These are phyloP conservation scores for Plenodomus tracheiphilus DNA, from an alignment of 2,329 filamentous ascomycete genomes.

Conservation along the genomic window DNA sequence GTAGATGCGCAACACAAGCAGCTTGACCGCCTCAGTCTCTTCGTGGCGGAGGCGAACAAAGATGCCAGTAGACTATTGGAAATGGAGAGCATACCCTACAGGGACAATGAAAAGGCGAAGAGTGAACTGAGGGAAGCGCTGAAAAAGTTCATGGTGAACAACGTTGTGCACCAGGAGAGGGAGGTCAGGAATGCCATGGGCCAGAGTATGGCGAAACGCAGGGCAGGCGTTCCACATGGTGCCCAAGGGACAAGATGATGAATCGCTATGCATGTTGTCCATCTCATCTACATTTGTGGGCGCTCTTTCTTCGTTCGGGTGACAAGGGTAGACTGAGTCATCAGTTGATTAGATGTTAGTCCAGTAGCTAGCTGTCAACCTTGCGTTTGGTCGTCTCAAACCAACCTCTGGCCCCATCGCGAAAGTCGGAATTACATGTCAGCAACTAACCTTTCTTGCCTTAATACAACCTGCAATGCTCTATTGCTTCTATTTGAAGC, in stretches of 20 bases:
- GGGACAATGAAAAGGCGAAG: conserved; percentile 66
- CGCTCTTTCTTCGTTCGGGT: no score
- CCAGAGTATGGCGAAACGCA: conserved; percentile 64
- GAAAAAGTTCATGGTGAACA: conserved; percentile 85
- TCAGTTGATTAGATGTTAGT: no score
- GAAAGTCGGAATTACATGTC: no score
- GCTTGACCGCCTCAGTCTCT: conserved; percentile 67
- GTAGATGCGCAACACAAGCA: conserved; percentile 57
- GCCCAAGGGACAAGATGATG: conserved; percentile 45
- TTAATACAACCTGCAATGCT: no score
- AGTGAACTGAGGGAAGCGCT: conserved; percentile 69
- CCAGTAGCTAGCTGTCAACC: no score
- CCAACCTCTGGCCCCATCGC: no score
- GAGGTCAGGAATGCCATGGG: conserved; percentile 82
- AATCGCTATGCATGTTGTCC: neutral
- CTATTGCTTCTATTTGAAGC: no score
- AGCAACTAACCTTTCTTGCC: no score
- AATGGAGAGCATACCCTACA: conserved; percentile 80
- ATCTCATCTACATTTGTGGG: no score
- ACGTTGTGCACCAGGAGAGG: conserved; percentile 71
- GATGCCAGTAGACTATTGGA: conserved; percentile 73
- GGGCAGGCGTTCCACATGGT: conserved; percentile 64
- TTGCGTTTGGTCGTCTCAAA: no score
- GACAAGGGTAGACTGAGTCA: no score
- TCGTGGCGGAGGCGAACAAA: conserved; percentile 63